Percentiles rank a stretch among this genome's conserved stretches.
These are phyloP conservation scores for Reutealis trisperma DNA, from an alignment of 345 rosid species.

Conservation along the genomic window DNA sequence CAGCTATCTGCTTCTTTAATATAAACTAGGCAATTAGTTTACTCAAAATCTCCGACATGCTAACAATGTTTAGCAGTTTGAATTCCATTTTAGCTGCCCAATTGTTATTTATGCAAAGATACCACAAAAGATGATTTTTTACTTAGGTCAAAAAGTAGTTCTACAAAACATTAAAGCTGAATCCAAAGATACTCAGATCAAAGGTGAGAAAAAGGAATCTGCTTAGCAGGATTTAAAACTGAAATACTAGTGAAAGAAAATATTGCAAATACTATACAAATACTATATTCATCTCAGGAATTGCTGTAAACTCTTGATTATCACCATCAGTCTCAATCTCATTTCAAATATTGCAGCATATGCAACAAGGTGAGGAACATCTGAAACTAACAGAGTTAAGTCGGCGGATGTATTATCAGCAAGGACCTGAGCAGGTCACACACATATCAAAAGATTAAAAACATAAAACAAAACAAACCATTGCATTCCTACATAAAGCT, in stretches of 20 bases:
- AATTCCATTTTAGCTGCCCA: neutral
- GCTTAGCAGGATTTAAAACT: neutral
- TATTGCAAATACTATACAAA: neutral
- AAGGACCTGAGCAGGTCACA: neutral
- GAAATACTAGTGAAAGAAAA: neutral
- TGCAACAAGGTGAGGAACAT: too few relatives aligned
- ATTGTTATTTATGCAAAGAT: neutral
- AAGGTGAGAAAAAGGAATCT: neutral
- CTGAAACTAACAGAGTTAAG: neutral
- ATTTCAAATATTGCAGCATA: neutral
- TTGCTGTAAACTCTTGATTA: neutral
- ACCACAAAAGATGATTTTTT: neutral
- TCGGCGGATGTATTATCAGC: neutral
- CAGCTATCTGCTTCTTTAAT: neutral
- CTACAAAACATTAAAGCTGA: neutral
- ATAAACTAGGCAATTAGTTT: neutral
- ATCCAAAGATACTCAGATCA: neutral
- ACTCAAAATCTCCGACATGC: neutral
- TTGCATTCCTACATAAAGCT: neutral
- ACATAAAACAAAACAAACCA: neutral
- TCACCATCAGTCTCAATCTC: neutral
- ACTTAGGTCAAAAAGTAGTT: neutral
- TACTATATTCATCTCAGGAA: neutral
- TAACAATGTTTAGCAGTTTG: neutral
- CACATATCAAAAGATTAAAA: neutral